Evolutionary conservation across 192 early-diverging fungal genomes (phyloP).

Genomic region (Rhizophagus sp.): DNA sequence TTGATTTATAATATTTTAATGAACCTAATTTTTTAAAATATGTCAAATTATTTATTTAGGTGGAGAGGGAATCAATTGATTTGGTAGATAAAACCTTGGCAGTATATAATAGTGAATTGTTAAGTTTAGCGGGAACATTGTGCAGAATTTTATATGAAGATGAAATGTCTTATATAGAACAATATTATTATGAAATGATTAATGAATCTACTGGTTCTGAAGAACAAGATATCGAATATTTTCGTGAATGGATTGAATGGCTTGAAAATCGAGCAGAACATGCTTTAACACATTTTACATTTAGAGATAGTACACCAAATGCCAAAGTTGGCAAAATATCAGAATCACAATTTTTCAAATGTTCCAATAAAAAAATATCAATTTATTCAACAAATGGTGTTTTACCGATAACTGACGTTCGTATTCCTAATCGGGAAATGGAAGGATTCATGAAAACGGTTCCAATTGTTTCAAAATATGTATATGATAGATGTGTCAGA

Average conservation of each 20-base stretch:
- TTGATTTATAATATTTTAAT: background rate
- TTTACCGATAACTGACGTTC: slow-evolving; percentile 47
- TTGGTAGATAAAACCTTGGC: slow-evolving; percentile 84
- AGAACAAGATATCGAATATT: background rate
- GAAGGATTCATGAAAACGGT: slow-evolving; percentile 61
- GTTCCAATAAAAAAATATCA: slow-evolving; percentile 46
- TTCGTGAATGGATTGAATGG: background rate
- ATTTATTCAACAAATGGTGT: slow-evolving; percentile 75
- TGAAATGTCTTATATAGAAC: slow-evolving; percentile 62
- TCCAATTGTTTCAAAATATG: slow-evolving; percentile 56
- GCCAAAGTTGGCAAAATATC: slow-evolving; percentile 61
- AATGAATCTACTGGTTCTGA: too few relatives aligned
- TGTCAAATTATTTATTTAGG: background rate
- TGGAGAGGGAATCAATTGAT: slow-evolving; percentile 87
- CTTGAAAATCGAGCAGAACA: slow-evolving; percentile 62
- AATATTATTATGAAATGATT: slow-evolving; percentile 45
- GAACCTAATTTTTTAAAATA: background rate
- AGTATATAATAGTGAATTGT: slow-evolving; percentile 79
- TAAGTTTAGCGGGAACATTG: slow-evolving; percentile 71
- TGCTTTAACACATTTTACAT: slow-evolving; percentile 65
- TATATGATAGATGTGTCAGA: slow-evolving; percentile 55
- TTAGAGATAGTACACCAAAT: slow-evolving; percentile 71
- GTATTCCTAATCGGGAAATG: slow-evolving; percentile 64
- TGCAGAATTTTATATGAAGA: slow-evolving; percentile 76
- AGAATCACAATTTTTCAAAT: slow-evolving; percentile 57